phyloP scores from a whole-genome alignment of 257 asterid species.

The Solanum chaucha region DNA sequence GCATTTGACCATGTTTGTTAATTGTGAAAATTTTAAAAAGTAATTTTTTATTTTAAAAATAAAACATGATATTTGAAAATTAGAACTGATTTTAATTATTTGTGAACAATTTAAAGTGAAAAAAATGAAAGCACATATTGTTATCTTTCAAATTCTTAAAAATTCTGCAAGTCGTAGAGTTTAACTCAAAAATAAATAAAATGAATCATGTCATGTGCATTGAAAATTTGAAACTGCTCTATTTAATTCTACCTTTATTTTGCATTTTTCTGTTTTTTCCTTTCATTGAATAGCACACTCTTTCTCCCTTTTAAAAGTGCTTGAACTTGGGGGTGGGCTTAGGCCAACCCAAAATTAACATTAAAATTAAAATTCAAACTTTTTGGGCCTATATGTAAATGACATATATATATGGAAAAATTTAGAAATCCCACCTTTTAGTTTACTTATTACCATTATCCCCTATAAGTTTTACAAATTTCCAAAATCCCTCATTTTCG shows the following conservation, averaged over 20 bases:
- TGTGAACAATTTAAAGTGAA: not conserved
- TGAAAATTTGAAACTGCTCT: not conserved
- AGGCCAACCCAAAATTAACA: not conserved
- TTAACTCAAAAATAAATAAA: not conserved
- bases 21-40: too few relatives aligned
- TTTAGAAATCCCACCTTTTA: too few relatives aligned
- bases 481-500: too few relatives aligned
- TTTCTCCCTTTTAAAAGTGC: not conserved
- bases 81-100: too few relatives aligned
- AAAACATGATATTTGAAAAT: too few relatives aligned
- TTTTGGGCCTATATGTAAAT: not conserved
- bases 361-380: not conserved
- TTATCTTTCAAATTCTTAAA: not conserved
- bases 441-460: too few relatives aligned
- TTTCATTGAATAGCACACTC: not conserved
- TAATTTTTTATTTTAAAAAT: too few relatives aligned
- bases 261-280: not conserved
- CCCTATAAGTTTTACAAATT: too few relatives aligned
- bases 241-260: not conserved
- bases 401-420: too few relatives aligned
- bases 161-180: not conserved
- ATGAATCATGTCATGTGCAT: not conserved
- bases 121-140: too few relatives aligned
- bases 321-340: not conserved
- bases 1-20: too few relatives aligned